Percentiles rank a stretch among this genome's conserved stretches.
phyloP scores from a whole-genome alignment of 495 filamentous ascomycete genomes.

The Trichocladium uniseriatum region DNA sequence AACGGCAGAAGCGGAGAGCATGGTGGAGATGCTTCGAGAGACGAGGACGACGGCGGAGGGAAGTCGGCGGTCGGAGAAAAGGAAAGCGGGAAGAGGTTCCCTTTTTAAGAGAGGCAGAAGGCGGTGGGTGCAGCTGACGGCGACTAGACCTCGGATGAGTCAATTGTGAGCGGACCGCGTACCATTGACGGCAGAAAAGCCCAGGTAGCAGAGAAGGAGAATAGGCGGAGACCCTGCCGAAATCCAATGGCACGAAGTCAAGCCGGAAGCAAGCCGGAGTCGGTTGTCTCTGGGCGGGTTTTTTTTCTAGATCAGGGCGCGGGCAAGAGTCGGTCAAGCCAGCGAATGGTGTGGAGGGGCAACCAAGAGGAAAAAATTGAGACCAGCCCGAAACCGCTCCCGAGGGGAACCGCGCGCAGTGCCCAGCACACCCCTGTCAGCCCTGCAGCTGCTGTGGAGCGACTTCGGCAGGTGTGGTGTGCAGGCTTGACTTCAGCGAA shows the following conservation, averaged over 20 bases:
- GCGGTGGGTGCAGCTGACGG: not conserved
- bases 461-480: too few species aligned
- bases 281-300: conserved; percentile 2
- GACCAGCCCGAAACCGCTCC: conserved; percentile 33
- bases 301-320: conserved; percentile 11
- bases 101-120: not conserved
- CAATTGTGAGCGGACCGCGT: conserved; percentile 16
- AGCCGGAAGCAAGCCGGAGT: conserved; percentile 14
- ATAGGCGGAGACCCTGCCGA: conserved; percentile 15
- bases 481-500: too few species aligned
- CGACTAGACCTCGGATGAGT: conserved; percentile 12
- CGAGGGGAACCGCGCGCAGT: not conserved
- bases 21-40: conserved; percentile 7
- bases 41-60: not conserved
- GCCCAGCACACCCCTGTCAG: not conserved
- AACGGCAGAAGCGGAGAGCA: conserved; percentile 30
- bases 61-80: not conserved
- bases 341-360: conserved; percentile 23
- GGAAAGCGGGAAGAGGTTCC: too few species aligned
- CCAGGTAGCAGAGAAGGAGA: conserved; percentile 4
- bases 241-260: conserved; percentile 16
- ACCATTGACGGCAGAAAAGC: conserved; percentile 21
- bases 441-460: conserved; percentile 8
- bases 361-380: conserved; percentile 23
- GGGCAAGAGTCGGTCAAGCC: conserved; percentile 13